phyloP scores from a whole-genome alignment of 1,139 yeast genomes.

The Pichia sorboxylosa region DNA sequence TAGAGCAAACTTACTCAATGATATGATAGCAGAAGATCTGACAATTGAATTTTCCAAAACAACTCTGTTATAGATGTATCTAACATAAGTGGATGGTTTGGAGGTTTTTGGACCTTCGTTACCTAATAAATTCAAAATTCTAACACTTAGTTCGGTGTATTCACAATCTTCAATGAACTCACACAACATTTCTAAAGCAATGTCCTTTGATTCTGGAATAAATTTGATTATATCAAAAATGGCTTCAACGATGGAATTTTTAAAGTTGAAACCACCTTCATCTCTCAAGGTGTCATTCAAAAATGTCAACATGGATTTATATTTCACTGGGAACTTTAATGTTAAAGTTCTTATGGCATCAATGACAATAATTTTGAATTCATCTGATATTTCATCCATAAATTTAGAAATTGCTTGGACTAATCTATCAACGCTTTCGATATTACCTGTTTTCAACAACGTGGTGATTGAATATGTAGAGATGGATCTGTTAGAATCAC shows the following conservation, averaged over 20 bases:
- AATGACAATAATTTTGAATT: constrained; percentile 85
- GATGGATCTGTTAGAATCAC: constrained; percentile 79
- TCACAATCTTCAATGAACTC: constrained; percentile 98
- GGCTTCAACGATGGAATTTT: constrained; percentile 83
- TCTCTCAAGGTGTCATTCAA: constrained; percentile 78
- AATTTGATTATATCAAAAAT: constrained; percentile 81
- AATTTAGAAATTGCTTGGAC: constrained; percentile 79
- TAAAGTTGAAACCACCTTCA: constrained; percentile 77
- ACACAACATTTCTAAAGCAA: constrained; percentile 79
- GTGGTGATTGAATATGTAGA: constrained; percentile 99
- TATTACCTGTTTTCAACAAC: constrained; percentile 86
- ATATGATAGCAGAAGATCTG: constrained; percentile 90
- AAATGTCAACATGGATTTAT: constrained; percentile 70
- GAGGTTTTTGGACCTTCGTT: constrained; percentile 85
- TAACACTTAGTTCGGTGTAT: constrained; percentile 81
- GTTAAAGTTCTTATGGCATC: constrained; percentile 92
- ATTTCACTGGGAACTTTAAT: constrained; percentile 84
- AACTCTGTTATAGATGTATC: constrained; percentile 94
- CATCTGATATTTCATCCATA: constrained; percentile 92
- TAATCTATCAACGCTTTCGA: constrained; percentile 80
- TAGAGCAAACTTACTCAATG: constrained; percentile 82
- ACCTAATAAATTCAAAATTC: constrained; percentile 84
- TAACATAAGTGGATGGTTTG: constrained; percentile 81
- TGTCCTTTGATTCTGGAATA: constrained; percentile 77
- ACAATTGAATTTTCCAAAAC: constrained; percentile 91